Percentiles rank a stretch among this genome's conserved stretches.
Evolutionary conservation across 2,329 filamentous ascomycete genomes (phyloP).

Genomic region (Fusarium papillatum): DNA sequence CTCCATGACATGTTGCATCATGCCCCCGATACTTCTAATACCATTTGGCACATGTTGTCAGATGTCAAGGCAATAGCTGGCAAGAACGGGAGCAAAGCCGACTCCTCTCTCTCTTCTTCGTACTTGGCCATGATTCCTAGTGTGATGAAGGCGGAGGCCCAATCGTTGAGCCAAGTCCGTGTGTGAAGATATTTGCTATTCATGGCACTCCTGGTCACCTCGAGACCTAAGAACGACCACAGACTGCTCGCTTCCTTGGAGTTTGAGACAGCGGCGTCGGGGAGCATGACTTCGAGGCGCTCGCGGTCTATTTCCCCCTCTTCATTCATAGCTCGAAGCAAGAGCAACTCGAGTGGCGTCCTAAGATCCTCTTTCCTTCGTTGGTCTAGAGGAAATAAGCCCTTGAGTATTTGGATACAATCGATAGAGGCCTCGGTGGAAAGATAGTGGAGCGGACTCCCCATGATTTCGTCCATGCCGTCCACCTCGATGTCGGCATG

Average conservation of each 20-base stretch:
- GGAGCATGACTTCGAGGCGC: neutral
- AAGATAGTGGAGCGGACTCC: constrained; percentile 3
- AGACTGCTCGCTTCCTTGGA: neutral
- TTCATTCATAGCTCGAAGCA: neutral
- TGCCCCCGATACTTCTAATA: neutral
- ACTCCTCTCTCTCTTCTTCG: neutral
- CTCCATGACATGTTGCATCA: neutral
- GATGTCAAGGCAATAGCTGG: neutral
- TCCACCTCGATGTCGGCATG: neutral
- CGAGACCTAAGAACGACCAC: neutral
- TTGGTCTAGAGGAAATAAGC: neutral
- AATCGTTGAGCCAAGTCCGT: neutral
- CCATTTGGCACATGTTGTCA: neutral
- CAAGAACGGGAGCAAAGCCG: neutral
- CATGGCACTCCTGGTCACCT: neutral
- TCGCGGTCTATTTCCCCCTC: neutral
- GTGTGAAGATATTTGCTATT: no score
- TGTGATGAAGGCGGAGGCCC: neutral
- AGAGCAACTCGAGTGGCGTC: neutral
- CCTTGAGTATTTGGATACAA: neutral
- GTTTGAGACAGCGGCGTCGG: neutral
- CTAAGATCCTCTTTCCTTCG: neutral
- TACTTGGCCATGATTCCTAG: neutral
- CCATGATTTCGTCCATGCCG: neutral
- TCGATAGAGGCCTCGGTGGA: neutral